Conservation (phyloP, 202 grass and related monocot genomes). For the Panicum virgatum region DNA sequence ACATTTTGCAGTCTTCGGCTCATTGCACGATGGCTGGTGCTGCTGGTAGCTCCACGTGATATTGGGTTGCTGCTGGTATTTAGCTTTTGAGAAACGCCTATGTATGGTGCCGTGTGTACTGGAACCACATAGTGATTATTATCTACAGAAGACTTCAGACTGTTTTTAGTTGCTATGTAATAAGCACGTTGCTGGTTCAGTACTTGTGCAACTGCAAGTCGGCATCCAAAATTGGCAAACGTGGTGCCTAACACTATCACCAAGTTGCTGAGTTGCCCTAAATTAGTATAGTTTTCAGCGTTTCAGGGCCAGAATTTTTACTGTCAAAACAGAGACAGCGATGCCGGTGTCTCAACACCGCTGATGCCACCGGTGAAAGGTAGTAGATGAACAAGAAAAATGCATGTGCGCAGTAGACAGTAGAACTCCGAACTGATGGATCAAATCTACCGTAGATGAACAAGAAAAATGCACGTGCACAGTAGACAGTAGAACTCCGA, state of each 20-base stretch:
- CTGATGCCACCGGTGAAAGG: no score
- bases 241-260: neutral
- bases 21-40: neutral
- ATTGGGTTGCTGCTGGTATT: no score
- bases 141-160: neutral
- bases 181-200: neutral
- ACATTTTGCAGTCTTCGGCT: neutral
- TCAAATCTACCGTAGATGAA: no score
- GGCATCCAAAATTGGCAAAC: neutral
- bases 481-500: neutral
- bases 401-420: no score
- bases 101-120: neutral
- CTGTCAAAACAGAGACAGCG: neutral
- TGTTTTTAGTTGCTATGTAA: neutral
- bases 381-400: neutral
- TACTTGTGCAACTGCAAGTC: slow-evolving; percentile 10
- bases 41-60: neutral
- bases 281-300: neutral
- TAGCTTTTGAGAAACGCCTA: no score
- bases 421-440: no score
- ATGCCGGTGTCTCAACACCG: no score
- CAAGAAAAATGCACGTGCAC: neutral
- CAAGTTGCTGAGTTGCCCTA: neutral
- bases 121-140: neutral
- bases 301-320: neutral